A percentile compares a stretch with the other conserved stretches of the same genome.
Conservation (phyloP, 2,329 filamentous ascomycete species). For the Mycogone perniciosa region DNA sequence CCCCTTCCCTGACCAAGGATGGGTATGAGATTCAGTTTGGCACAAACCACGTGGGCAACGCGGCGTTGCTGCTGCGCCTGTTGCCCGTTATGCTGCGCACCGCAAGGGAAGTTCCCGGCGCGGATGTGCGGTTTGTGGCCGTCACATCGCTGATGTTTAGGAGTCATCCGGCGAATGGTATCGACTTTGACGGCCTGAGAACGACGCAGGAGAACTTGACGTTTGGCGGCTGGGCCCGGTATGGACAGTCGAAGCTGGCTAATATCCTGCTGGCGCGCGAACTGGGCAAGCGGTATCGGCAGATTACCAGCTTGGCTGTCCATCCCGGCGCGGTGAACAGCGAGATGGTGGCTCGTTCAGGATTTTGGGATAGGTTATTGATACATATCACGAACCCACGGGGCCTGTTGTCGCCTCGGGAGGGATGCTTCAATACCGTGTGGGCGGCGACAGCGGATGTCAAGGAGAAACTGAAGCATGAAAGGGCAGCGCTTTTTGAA, state of each 20-base stretch:
- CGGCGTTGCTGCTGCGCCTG: slow-evolving; percentile 36
- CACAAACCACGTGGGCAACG: slow-evolving; percentile 44
- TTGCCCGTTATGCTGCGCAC: slow-evolving; percentile 25
- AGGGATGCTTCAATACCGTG: slow-evolving; percentile 4
- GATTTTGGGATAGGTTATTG: background rate
- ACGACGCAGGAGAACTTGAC: slow-evolving; percentile 13
- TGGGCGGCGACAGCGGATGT: slow-evolving; percentile 10
- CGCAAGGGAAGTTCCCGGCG: slow-evolving; percentile 11
- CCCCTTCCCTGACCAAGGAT: slow-evolving; percentile 32
- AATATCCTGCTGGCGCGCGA: slow-evolving; percentile 24
- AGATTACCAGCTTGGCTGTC: slow-evolving; percentile 20
- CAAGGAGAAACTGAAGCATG: slow-evolving; percentile 18
- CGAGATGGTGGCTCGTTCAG: slow-evolving; percentile 17
- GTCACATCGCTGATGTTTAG: slow-evolving; percentile 24
- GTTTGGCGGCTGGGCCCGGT: slow-evolving; percentile 19
- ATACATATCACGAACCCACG: background rate
- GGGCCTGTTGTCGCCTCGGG: slow-evolving; percentile 15
- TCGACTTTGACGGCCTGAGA: slow-evolving; percentile 26
- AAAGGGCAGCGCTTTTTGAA: slow-evolving; percentile 29
- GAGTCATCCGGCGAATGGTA: slow-evolving; percentile 21
- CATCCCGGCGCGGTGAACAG: slow-evolving; percentile 25
- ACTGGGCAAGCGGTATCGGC: slow-evolving; percentile 20
- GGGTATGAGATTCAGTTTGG: slow-evolving; percentile 45
- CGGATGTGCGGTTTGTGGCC: slow-evolving; percentile 21
- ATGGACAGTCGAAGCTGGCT: slow-evolving; percentile 28